A percentile compares a stretch with the other conserved stretches of the same genome.
Conservation (phyloP, 1,139 yeast genomes). For the Tardiomyces digboiensis region DNA sequence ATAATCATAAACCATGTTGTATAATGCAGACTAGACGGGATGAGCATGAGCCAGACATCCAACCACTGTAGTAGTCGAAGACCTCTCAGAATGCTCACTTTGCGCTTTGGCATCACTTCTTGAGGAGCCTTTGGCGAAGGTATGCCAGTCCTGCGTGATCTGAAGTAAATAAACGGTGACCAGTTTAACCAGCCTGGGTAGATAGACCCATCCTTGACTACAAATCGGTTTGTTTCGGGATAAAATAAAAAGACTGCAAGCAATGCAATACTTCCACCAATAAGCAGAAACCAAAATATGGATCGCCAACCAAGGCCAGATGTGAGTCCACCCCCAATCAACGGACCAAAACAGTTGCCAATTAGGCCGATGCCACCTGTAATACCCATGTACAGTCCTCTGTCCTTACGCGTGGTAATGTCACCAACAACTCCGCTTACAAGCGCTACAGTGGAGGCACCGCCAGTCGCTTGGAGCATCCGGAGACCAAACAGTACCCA, state of each 20-base stretch:
- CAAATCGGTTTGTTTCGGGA: conserved; percentile 64
- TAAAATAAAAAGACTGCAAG: conserved; percentile 25
- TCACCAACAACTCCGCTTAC: conserved; percentile 63
- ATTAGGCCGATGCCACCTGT: conserved; percentile 54
- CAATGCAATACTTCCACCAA: conserved; percentile 43
- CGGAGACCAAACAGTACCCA: conserved; percentile 47
- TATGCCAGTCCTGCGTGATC: conserved; percentile 15
- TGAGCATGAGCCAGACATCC: conserved; percentile 29
- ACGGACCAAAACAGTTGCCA: conserved; percentile 71
- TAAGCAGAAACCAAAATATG: conserved; percentile 64
- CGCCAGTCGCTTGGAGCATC: conserved; percentile 60
- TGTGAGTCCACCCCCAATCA: conserved; percentile 60
- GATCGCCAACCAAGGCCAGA: conserved; percentile 62
- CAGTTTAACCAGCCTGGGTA: conserved; percentile 9
- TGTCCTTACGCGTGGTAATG: conserved; percentile 44
- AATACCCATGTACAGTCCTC: conserved; percentile 59
- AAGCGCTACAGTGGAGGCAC: conserved; percentile 61
- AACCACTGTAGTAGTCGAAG: conserved; percentile 23
- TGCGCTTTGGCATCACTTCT: conserved; percentile 35
- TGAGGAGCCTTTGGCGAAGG: conserved; percentile 4
- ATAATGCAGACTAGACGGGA: conserved; percentile 54
- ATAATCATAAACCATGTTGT: conserved; percentile 62
- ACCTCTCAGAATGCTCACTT: conserved; percentile 28
- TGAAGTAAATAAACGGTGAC: conserved; percentile 13
- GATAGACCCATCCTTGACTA: conserved; percentile 54